A percentile compares a stretch with the other conserved stretches of the same genome.
Conservation (phyloP, 2,329 filamentous ascomycete species). For the Curvularia verruculosa region DNA sequence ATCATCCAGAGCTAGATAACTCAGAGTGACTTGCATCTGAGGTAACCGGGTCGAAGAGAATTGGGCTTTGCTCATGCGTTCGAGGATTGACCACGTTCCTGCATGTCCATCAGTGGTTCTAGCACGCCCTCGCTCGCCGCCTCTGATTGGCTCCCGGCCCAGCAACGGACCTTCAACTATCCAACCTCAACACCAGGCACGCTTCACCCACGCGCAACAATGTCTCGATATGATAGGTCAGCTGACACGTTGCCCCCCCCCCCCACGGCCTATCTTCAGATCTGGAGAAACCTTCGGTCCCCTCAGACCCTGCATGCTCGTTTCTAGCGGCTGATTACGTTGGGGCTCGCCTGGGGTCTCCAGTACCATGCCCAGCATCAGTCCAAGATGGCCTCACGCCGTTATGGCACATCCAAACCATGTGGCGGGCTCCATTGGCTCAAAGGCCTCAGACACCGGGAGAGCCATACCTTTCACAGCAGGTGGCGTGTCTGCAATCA, state of each 20-base stretch:
- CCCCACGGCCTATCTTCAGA: constrained; percentile 17
- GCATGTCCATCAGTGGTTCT: constrained; percentile 31
- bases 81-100: constrained; percentile 26
- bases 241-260: constrained; percentile 2
- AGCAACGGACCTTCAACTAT: constrained; percentile 30
- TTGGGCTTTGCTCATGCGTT: constrained; percentile 11
- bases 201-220: constrained; percentile 39
- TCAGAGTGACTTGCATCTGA: constrained; percentile 5
- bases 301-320: constrained; percentile 42
- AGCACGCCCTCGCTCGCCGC: constrained; percentile 32
- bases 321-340: constrained; percentile 30
- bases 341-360: constrained; percentile 16
- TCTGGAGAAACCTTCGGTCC: constrained; percentile 40
- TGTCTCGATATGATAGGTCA: constrained; percentile 40
- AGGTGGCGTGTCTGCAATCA: constrained; percentile 37
- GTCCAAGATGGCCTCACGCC: constrained; percentile 22
- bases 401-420: constrained; percentile 33
- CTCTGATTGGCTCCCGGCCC: constrained; percentile 37
- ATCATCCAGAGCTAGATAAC: constrained; percentile 6
- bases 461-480: constrained; percentile 25
- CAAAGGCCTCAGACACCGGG: constrained; percentile 16
- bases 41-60: constrained; percentile 8
- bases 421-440: constrained; percentile 47
- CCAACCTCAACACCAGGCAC: constrained; percentile 45
- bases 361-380: constrained; percentile 23